These are phyloP conservation scores for Seminavis robusta DNA, from an alignment of 108 stramenopile species.

Conservation along the genomic window DNA sequence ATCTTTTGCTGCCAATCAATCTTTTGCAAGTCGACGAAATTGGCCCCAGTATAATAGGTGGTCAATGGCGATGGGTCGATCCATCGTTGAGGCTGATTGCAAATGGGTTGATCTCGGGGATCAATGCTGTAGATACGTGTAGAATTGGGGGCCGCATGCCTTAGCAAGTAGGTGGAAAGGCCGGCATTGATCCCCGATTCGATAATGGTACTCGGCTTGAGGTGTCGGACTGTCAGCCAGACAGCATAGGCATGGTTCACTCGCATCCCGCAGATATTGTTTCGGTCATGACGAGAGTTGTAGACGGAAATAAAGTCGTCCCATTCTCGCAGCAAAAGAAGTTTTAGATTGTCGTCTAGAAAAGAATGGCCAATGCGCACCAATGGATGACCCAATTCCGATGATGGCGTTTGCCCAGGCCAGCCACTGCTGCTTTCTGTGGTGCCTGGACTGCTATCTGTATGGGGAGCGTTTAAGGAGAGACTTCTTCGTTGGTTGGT, in stretches of 20 bases:
- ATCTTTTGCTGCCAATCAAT: constrained; percentile 14
- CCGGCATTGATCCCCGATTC: constrained; percentile 17
- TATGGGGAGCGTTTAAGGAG: too few relatives aligned
- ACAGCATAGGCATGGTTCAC: constrained; percentile 16
- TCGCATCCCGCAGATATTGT: constrained; percentile 8
- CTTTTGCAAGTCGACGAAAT: constrained; percentile 15
- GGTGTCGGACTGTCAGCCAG: neutral
- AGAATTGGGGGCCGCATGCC: neutral
- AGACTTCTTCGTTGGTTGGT: too few relatives aligned
- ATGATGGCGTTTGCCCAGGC: too few relatives aligned
- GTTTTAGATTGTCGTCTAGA: too few relatives aligned
- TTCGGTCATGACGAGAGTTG: constrained; percentile 4
- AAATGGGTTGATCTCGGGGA: neutral
- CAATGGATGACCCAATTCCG: too few relatives aligned
- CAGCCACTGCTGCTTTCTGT: too few relatives aligned
- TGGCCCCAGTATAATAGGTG: constrained; percentile 14
- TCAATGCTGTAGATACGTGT: neutral
- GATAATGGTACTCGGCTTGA: constrained; percentile 6
- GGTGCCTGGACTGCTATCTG: too few relatives aligned
- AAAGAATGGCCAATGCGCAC: too few relatives aligned
- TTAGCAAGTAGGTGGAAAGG: constrained; percentile 11
- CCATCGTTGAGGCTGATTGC: neutral
- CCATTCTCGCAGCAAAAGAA: too few relatives aligned
- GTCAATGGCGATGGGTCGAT: neutral
- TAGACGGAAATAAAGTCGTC: constrained; percentile 13